These are phyloP conservation scores for Stephania cephalantha DNA, from an alignment of 164 flowering plant species.

Conservation along the genomic window DNA sequence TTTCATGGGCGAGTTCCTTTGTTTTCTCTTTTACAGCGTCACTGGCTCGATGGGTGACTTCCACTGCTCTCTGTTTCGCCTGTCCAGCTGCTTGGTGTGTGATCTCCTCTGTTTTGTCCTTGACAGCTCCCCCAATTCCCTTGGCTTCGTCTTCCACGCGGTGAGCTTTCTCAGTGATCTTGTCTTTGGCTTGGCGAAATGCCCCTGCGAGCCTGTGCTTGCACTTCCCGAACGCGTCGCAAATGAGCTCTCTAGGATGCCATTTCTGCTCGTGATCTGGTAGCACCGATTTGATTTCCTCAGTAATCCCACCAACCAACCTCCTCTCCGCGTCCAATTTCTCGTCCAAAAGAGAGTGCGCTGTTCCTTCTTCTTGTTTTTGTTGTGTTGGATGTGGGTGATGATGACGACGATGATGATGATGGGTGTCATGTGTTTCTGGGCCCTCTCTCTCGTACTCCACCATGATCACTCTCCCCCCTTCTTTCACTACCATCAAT, in stretches of 20 bases:
- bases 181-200: constrained; percentile 32
- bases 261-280: background rate
- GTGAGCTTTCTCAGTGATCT: constrained; percentile 10
- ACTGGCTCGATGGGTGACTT: background rate
- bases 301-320: constrained; percentile 24
- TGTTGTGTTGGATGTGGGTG: background rate
- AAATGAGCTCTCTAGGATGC: constrained; percentile 37
- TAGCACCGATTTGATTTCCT: constrained; percentile 11
- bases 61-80: background rate
- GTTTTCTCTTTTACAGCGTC: background rate
- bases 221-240: constrained; percentile 61
- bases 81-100: constrained; percentile 1
- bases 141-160: background rate
- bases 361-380: background rate
- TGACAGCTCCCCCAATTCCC: constrained; percentile 1
- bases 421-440: background rate
- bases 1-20: constrained; percentile 1
- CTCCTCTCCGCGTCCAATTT: constrained; percentile 21
- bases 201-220: constrained; percentile 36
- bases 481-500: constrained; percentile 35
- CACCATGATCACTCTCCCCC: constrained; percentile 42
- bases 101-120: background rate
- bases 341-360: background rate
- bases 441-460: constrained; percentile 40
- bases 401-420: background rate